Evolutionary conservation across 2,329 filamentous ascomycete genomes (phyloP).

Genomic region (Neurospora crassa): DNA sequence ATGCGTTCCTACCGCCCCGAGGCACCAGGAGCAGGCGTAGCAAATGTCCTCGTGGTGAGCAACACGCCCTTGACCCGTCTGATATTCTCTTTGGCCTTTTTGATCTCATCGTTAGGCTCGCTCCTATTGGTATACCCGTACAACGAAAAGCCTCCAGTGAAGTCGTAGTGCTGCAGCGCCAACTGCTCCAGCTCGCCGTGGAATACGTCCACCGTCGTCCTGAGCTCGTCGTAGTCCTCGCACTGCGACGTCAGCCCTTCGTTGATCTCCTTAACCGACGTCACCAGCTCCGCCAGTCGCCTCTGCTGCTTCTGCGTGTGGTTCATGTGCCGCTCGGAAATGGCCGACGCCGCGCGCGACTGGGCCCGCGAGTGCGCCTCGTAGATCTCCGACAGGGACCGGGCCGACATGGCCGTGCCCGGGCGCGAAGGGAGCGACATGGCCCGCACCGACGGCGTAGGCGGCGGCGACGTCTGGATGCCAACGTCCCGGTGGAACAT

Average conservation of each 20-base stretch:
- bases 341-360: background rate
- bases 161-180: conserved; percentile 35
- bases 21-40: conserved; percentile 21
- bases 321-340: conserved; percentile 3
- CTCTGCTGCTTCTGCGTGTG: conserved; percentile 26
- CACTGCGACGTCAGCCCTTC: conserved; percentile 34
- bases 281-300: conserved; percentile 33
- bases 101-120: conserved; percentile 61
- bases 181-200: conserved; percentile 57
- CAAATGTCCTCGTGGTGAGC: conserved; percentile 66
- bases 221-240: conserved; percentile 40
- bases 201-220: conserved; percentile 46
- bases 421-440: conserved; percentile 5
- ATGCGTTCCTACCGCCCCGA: conserved; percentile 23
- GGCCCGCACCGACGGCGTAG: conserved; percentile 26
- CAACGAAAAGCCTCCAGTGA: conserved; percentile 29
- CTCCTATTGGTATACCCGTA: conserved; percentile 34
- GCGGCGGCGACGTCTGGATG: conserved; percentile 58
- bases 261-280: conserved; percentile 32
- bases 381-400: background rate
- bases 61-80: conserved; percentile 70
- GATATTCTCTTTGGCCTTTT: conserved; percentile 64
- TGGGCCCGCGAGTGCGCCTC: background rate
- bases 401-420: conserved; percentile 1
- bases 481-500: conserved; percentile 75